Conservation (phyloP, 164 flowering plant species). For the Akebia trifoliata region DNA sequence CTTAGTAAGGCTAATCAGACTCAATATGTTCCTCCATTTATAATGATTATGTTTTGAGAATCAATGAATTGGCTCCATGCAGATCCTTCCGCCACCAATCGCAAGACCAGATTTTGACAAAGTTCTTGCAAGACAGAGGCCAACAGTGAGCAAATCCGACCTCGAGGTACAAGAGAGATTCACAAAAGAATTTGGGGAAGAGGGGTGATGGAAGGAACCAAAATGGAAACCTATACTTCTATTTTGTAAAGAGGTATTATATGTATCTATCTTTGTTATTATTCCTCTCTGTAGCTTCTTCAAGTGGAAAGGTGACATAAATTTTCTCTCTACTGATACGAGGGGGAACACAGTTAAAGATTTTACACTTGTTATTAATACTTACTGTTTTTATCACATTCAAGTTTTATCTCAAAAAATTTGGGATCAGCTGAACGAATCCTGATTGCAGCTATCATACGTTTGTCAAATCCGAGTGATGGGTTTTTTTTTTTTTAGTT, state of each 20-base stretch:
- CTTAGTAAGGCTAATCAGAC: too few relatives aligned
- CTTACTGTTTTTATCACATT: too few relatives aligned
- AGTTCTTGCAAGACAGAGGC: slow-evolving; percentile 88
- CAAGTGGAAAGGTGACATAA: neutral
- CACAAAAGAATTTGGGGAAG: slow-evolving; percentile 93
- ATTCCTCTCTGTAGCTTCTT: neutral
- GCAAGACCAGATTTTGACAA: slow-evolving; percentile 75
- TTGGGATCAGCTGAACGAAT: too few relatives aligned
- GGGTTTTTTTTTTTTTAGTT: too few relatives aligned
- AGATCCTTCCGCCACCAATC: slow-evolving; percentile 90
- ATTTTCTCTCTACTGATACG: neutral
- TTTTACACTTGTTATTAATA: too few relatives aligned
- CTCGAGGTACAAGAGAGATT: slow-evolving; percentile 91
- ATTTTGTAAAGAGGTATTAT: neutral
- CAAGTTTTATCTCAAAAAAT: too few relatives aligned
- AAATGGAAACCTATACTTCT: neutral
- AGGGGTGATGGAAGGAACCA: slow-evolving; percentile 47
- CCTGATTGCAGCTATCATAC: too few relatives aligned
- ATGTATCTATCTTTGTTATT: neutral
- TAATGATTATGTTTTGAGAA: too few relatives aligned
- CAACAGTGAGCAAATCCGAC: slow-evolving; percentile 90
- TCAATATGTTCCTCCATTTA: too few relatives aligned
- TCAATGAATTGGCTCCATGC: too few relatives aligned
- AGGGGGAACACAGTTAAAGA: too few relatives aligned
- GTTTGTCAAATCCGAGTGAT: too few relatives aligned